These are phyloP conservation scores for Insectozyma bohioensis DNA, from an alignment of 1,139 yeast species.

Conservation along the genomic window DNA sequence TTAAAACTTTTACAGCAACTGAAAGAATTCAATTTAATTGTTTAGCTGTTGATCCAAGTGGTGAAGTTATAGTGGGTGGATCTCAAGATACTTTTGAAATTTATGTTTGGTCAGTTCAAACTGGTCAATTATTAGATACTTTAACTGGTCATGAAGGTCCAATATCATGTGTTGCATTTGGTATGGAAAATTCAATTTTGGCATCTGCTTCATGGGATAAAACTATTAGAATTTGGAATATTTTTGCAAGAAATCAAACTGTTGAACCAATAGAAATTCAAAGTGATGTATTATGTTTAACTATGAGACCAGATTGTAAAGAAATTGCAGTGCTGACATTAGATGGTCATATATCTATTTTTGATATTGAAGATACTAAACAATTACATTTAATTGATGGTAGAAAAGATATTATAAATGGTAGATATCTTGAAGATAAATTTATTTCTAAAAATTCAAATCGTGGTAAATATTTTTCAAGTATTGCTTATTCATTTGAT, in stretches of 20 bases:
- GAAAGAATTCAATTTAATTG: constrained; percentile 84
- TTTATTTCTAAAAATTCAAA: constrained; percentile 79
- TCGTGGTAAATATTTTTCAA: constrained; percentile 79
- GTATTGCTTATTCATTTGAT: constrained; percentile 84
- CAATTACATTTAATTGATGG: constrained; percentile 87
- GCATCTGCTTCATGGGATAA: constrained; percentile 98
- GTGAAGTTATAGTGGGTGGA: constrained; percentile 96
- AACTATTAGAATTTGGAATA: constrained; percentile 89
- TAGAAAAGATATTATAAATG: constrained; percentile 80
- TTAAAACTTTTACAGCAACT: constrained; percentile 90
- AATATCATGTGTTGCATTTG: constrained; percentile 83
- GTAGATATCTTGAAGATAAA: constrained; percentile 80
- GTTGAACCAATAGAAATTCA: constrained; percentile 88
- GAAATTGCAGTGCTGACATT: constrained; percentile 85
- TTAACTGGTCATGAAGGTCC: constrained; percentile 97
- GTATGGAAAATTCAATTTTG: constrained; percentile 70
- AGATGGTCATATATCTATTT: constrained; percentile 83
- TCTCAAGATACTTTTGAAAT: constrained; percentile 87
- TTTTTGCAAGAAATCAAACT: constrained; percentile 79
- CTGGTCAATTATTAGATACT: constrained; percentile 84
- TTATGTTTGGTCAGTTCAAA: constrained; percentile 97
- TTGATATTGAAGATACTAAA: constrained; percentile 79
- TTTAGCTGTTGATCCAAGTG: constrained; percentile 95
- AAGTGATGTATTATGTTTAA: constrained; percentile 81
- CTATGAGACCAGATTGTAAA: constrained; percentile 90